A percentile compares a stretch with the other conserved stretches of the same genome.
Evolutionary conservation across 495 filamentous ascomycete species (phyloP).

Genomic region (Cercophora newfieldiana): DNA sequence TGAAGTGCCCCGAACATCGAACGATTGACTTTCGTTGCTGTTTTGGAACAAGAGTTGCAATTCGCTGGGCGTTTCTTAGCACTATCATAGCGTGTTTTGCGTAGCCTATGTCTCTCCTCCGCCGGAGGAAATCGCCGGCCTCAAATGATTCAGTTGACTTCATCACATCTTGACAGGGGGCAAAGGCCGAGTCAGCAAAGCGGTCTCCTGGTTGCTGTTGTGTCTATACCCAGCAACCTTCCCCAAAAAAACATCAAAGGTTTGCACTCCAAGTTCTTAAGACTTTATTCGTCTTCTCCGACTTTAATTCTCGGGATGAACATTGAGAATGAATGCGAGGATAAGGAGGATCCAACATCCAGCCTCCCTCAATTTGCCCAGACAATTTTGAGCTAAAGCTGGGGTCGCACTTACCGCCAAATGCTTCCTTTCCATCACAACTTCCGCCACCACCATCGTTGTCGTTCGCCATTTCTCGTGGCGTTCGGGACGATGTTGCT

Average conservation of each 20-base stretch:
- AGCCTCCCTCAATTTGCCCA: conserved; percentile 3
- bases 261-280: too few relatives aligned
- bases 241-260: background rate
- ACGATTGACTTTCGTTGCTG: background rate
- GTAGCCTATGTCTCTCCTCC: background rate
- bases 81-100: background rate
- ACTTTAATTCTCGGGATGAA: background rate
- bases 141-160: background rate
- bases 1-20: background rate
- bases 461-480: conserved; percentile 1
- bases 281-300: background rate
- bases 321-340: background rate
- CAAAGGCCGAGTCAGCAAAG: background rate
- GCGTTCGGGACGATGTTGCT: conserved; percentile 8
- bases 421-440: conserved; percentile 1
- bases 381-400: background rate
- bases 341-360: background rate
- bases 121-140: background rate
- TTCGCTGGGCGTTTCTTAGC: background rate
- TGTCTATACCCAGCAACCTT: background rate
- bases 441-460: conserved; percentile 2
- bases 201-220: background rate
- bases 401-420: background rate
- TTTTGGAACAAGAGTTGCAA: background rate
- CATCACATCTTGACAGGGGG: background rate